These are phyloP conservation scores for Phytopythium litorale DNA, from an alignment of 352 stramenopile species.

Conservation along the genomic window DNA sequence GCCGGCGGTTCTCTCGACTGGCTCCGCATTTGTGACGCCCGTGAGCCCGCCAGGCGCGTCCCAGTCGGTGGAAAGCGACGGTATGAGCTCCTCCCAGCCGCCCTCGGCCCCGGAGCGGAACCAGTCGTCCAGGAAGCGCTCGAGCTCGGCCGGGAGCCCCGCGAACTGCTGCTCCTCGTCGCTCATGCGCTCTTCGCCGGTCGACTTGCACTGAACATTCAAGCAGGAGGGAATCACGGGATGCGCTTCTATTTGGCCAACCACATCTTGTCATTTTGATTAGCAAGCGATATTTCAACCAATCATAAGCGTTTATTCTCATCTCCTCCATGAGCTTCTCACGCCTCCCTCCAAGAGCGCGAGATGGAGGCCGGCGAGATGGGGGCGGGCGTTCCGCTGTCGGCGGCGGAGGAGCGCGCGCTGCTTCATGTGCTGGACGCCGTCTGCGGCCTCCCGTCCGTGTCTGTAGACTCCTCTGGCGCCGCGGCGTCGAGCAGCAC, in stretches of 20 bases:
- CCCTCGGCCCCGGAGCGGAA: not conserved
- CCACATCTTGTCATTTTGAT: no score
- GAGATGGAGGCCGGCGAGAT: not conserved
- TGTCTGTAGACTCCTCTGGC: not conserved
- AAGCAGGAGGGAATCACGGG: not conserved
- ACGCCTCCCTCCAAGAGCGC: no score
- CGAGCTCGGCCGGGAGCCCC: not conserved
- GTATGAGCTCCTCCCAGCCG: not conserved
- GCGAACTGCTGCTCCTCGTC: not conserved
- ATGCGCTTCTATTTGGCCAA: no score
- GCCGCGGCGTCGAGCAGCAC: not conserved
- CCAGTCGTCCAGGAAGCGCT: conserved; percentile 1
- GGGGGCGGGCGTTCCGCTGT: not conserved
- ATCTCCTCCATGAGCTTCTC: not conserved
- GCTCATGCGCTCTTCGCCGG: not conserved
- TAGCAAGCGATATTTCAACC: no score
- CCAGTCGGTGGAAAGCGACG: not conserved
- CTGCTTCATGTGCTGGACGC: not conserved
- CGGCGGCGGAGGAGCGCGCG: not conserved
- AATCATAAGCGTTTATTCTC: no score
- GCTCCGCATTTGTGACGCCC: no score
- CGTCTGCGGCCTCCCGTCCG: not conserved
- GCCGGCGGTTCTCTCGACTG: not conserved
- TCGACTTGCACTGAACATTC: not conserved
- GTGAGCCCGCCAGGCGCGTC: not conserved